Evolutionary conservation across 169 alveolate genomes (phyloP), one percentile per base, ranked within the genome.

Genomic region (Pseudocohnilembus persalinus): DNA sequence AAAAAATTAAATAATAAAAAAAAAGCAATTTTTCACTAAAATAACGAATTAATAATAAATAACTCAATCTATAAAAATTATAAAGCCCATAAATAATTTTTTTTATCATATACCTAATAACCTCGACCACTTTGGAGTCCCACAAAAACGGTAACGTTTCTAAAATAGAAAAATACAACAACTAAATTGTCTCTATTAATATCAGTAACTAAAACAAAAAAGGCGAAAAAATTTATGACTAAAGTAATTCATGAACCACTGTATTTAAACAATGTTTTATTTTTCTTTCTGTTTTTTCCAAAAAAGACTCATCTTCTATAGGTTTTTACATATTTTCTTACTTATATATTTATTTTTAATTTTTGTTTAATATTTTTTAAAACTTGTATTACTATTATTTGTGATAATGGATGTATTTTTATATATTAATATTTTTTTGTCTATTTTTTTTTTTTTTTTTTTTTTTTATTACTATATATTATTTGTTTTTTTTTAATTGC

Each of bases 251-350:
- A 74, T 86, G 83, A 30, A 81, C 80, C 35, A 86, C 78, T 35
- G 79, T 73, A 86, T 80, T 80, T 0, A 80, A 31, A 74, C 77
- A 68, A 25, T 34, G 72, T 65, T 86, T 86, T 24, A 86, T 65
- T 75, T 76, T 81, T 25, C 30, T 86, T 65, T 86, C 90, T 31
- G 81, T 49, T 28, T 72, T 72, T 30, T 81, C 82, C 90, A 86
- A 86, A 29, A 77, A 80, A 29, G 90, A 80, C 33, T 86, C 90
- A 29, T 86, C 87, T 29, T 83, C 68, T 11, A 11, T 49, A 11
- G 20, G 26, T n/a, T n/a, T n/a, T n/a, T n/a, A n/a, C n/a, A n/a
- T n/a, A n/a, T n/a, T n/a, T n/a, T n/a, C n/a, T n/a, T n/a, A n/a
- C n/a, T n/a, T n/a, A n/a, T n/a, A n/a, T n/a, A n/a, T n/a, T n/a